Base-by-base conservation (phyloP, 495 filamentous ascomycete genomes). In the Talaromyces thailandensis region DNA sequence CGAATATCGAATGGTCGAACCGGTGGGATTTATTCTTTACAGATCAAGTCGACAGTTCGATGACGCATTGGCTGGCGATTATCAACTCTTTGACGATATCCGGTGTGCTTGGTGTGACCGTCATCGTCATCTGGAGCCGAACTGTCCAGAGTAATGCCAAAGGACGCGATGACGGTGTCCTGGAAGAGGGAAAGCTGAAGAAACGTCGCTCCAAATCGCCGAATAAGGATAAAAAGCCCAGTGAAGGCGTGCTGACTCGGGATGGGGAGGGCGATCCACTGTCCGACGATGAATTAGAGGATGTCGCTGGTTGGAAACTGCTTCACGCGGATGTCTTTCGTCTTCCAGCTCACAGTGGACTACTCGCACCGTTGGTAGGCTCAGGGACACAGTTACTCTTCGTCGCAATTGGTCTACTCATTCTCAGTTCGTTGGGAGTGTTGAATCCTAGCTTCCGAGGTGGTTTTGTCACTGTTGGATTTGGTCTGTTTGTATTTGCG, bases 321-420 rank as follows among this genome's bases (percentile, higher is more conserved):
- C 80, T 96, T n/a, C 93, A 97, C 68, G 91, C 86, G 16, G 93
- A 97, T 72, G 90, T 96, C n/a, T 97, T 97, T 77, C 84, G 92
- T 23, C 74, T 87, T 23, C 93, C 93, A 4, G 70, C 81, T 12
- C 84, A 88, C 70, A 90, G 90, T 48, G 82, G 86, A 28, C 79
- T 96, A 2, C 84, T 97, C 29, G 93, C 92, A 3, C 92, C 93
- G 1, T 77, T 96, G 12, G 81, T 96, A 28, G 93, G 93, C 11
- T 96, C 91, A 2, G 93, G 93, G 43, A 92, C 89, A 79, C 93
- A 97, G 73, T 79, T 97, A 4, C 75, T 96, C 11, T 93, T 96
- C 70, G 93, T 96, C 88, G 84, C 87, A 8, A 72, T 88, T 9
- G 88, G 91, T 6, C 78, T 96, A 11, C 79, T 96, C 6, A 66